Evolutionary conservation across 805 yeast genomes (phyloP), one percentile per base, ranked within the genome.

Genomic region (Zygosaccharomyces siamensis): DNA sequence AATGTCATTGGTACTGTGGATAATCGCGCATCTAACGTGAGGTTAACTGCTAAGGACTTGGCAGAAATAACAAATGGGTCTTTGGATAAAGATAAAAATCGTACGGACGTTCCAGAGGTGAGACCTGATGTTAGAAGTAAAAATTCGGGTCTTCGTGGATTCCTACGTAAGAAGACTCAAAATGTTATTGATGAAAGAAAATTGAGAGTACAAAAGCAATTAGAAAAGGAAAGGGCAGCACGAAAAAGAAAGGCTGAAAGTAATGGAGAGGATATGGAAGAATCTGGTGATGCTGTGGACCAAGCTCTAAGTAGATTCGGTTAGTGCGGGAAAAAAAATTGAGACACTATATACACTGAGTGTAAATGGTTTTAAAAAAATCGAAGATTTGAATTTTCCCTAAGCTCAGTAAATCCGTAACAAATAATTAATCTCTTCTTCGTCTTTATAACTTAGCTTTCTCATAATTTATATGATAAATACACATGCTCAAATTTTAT

Each of bases 121-220:
- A 79, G 78, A 54, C 86, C 95, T 2, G 82, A 81, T 27, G 82
- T 81, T 33, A 81, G 80, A 62, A 86, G 88, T 42, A 86, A 86
- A 68, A 88, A 89, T 69, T 88, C 97, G 7, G 83, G 89, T 1
- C 70, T 92, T 51, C 83, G 96, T 64, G 78, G 83, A 47, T 82
- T 83, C 64, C 71, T 86, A 68, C 81, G 96, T 66, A 90, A 87
- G 77, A 86, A 84, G 76, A 81, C 83, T 47, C 81, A 79, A 64
- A 89, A 89, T 62, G 90, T 89, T 39, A 80, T 90, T 52, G 95
- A 89, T 65, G 88, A 89, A 66, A 82, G 97, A 60, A 84, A 83
- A 58, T 61, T 84, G 64, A 80, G 95, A 55, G 74, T 87, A 10
- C 90, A 90, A 63, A 78, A 77, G 48, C 86, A 86, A 56, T 72